Evolutionary conservation across 163 green algal genomes (phyloP).

Genomic region (Scenedesmus sp.): DNA sequence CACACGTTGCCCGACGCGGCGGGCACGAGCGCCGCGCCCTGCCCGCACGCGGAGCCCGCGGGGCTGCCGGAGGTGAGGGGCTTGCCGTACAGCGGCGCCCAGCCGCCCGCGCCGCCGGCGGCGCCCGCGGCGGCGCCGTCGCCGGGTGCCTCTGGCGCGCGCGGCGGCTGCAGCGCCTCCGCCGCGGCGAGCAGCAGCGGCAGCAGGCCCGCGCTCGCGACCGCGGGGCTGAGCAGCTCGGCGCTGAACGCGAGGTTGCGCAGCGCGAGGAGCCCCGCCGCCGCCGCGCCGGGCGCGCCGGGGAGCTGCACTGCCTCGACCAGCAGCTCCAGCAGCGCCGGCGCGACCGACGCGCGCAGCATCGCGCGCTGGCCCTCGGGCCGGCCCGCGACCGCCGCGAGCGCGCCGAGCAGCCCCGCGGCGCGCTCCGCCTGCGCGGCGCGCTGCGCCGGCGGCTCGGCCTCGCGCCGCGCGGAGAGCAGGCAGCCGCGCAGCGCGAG

Average conservation of each 20-base stretch:
- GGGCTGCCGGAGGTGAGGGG: background rate
- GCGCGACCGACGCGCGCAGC: slow-evolving; percentile 41
- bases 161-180: slow-evolving; percentile 37
- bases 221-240: slow-evolving; percentile 51
- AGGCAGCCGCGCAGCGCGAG: slow-evolving; percentile 36
- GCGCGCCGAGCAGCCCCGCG: slow-evolving; percentile 43
- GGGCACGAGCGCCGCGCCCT: background rate
- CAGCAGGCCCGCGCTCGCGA: slow-evolving; percentile 58
- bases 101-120: background rate
- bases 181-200: slow-evolving; percentile 59
- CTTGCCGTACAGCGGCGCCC: slow-evolving; percentile 27
- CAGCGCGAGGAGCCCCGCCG: slow-evolving; percentile 55
- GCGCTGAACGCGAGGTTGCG: slow-evolving; percentile 65
- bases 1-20: slow-evolving; percentile 24
- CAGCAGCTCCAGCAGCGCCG: slow-evolving; percentile 54
- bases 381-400: slow-evolving; percentile 48
- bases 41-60: background rate
- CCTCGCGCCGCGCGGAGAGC: background rate
- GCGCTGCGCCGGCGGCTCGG: slow-evolving; percentile 24
- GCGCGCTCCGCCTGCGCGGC: slow-evolving; percentile 26
- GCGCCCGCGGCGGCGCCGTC: background rate
- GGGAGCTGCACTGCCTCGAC: slow-evolving; percentile 22
- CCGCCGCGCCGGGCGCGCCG: background rate
- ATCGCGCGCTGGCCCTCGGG: slow-evolving; percentile 53
- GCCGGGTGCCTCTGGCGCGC: background rate